Percentiles rank a stretch among this genome's conserved stretches.
phyloP scores from a whole-genome alignment of 2,329 filamentous ascomycete species.

The Tolypocladium capitatum region DNA sequence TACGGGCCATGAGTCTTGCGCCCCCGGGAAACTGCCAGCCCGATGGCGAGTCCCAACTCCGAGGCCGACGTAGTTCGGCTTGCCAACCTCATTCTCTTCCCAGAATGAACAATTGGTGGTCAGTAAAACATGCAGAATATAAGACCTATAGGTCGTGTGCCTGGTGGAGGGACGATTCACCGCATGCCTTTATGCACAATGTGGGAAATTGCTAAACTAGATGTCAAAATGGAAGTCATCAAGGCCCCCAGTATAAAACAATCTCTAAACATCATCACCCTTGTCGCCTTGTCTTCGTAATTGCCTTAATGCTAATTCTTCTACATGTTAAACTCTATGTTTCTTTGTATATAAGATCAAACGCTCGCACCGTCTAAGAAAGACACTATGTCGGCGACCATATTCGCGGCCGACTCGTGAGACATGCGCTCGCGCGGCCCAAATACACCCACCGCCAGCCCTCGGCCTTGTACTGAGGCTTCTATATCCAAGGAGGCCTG shows the following conservation, averaged over 20 bases:
- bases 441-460: constrained; percentile 27
- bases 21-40: constrained; percentile 29
- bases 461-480: constrained; percentile 17
- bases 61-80: constrained; percentile 39
- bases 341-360: neutral
- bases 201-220: neutral
- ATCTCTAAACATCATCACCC: neutral
- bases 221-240: neutral
- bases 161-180: no score
- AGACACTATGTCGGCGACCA: constrained; percentile 14
- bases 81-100: constrained; percentile 35
- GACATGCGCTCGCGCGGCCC: constrained; percentile 17
- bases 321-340: neutral
- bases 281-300: neutral
- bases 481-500: constrained; percentile 29
- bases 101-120: neutral
- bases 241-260: neutral
- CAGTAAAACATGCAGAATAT: no score
- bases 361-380: constrained; percentile 4
- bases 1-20: constrained; percentile 45
- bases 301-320: neutral
- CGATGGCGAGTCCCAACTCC: constrained; percentile 19
- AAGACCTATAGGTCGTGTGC: neutral
- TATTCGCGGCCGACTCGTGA: constrained; percentile 8
- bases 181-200: neutral